Evolutionary conservation across 768 basidiomycete genomes (phyloP).

Genomic region (Russula sp.): DNA sequence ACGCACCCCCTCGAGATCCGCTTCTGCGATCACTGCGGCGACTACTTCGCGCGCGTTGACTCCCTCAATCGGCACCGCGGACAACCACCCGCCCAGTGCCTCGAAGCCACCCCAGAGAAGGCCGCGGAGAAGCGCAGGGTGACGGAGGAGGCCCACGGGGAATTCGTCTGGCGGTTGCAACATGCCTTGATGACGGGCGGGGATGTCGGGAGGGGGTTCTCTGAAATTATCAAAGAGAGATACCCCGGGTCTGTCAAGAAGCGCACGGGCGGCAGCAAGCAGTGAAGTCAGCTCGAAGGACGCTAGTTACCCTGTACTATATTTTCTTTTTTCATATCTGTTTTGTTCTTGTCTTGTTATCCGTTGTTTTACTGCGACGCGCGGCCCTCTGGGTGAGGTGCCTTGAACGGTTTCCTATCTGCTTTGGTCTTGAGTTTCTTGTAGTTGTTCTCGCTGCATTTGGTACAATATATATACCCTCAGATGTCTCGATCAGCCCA

Average conservation of each 20-base stretch:
- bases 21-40: conserved; percentile 4
- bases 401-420: too few relatives aligned
- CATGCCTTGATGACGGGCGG: not conserved
- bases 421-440: not conserved
- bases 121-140: not conserved
- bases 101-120: too few relatives aligned
- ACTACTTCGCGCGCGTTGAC: conserved; percentile 3
- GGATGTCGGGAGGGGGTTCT: not conserved
- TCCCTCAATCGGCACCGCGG: not conserved
- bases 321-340: not conserved
- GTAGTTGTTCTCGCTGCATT: not conserved
- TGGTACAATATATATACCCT: not conserved
- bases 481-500: not conserved
- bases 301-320: not conserved
- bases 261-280: not conserved
- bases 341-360: not conserved
- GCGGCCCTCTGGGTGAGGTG: not conserved
- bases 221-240: not conserved
- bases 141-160: not conserved
- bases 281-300: not conserved
- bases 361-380: not conserved
- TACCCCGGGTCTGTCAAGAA: not conserved
- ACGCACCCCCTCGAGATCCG: not conserved
- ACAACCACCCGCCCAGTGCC: not conserved
- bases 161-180: not conserved